These are phyloP conservation scores for Orychophragmus violaceus DNA, from an alignment of 345 rosid species.

Conservation along the genomic window DNA sequence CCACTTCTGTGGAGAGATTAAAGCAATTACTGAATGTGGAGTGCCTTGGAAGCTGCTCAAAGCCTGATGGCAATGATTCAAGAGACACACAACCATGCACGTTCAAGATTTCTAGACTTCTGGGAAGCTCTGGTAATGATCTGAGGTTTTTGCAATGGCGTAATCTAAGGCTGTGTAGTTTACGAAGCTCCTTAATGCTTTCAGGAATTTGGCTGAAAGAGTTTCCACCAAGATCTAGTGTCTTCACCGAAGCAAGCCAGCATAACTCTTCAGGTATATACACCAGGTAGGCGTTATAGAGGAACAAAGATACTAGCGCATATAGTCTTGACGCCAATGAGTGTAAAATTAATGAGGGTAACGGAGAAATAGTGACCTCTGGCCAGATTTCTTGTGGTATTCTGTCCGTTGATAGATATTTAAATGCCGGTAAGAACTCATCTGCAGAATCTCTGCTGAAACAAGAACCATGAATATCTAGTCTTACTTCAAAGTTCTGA, in stretches of 20 bases:
- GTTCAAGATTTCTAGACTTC: background rate
- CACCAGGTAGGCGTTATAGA: background rate
- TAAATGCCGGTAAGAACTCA: background rate
- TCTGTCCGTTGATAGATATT: background rate
- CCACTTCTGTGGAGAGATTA: background rate
- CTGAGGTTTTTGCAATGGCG: slow-evolving; percentile 15
- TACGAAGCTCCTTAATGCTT: slow-evolving; percentile 14
- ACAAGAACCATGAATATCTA: background rate
- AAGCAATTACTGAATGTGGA: slow-evolving; percentile 26
- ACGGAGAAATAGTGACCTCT: background rate
- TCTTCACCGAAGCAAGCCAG: background rate
- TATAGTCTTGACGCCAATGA: slow-evolving; percentile 3
- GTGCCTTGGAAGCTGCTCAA: background rate
- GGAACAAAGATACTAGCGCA: background rate
- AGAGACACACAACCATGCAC: slow-evolving; percentile 17
- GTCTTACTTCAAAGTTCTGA: background rate
- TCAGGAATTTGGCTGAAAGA: slow-evolving; percentile 20
- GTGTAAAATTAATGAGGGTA: background rate
- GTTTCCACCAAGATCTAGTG: slow-evolving; percentile 9
- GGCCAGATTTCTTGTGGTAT: background rate
- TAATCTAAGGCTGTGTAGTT: slow-evolving; percentile 2
- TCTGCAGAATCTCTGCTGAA: background rate
- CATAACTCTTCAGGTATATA: slow-evolving; percentile 17
- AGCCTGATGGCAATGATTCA: background rate
- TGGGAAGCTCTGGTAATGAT: slow-evolving; percentile 23